Conservation (phyloP, 306 rosid species). For the Senna tora region DNA sequence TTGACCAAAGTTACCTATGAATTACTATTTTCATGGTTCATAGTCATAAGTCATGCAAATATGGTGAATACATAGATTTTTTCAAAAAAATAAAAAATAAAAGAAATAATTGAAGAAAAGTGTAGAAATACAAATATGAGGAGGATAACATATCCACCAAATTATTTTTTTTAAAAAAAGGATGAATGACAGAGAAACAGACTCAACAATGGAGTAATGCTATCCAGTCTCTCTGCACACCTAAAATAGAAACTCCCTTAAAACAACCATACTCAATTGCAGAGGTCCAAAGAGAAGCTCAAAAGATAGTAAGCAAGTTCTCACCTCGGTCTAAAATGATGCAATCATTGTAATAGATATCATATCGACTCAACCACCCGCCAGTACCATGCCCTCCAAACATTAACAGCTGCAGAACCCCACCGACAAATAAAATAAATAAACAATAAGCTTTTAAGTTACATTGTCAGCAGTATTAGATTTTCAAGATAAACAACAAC, state of each 20-base stretch:
- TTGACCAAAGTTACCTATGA: slow-evolving; percentile 7
- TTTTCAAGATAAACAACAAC: slow-evolving; percentile 18
- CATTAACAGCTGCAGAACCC: slow-evolving; percentile 69
- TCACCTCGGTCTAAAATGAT: slow-evolving; percentile 86
- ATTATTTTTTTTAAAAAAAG: not conserved
- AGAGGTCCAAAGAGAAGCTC: not conserved
- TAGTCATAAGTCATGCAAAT: not conserved
- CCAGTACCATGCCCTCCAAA: slow-evolving; percentile 99
- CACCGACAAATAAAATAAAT: slow-evolving; percentile 35
- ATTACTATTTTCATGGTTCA: slow-evolving; percentile 20
- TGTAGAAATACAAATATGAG: not conserved
- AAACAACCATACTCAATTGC: not conserved
- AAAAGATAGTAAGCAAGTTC: slow-evolving; percentile 42
- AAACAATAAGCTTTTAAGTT: slow-evolving; percentile 30
- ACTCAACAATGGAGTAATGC: not conserved
- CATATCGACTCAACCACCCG: slow-evolving; percentile 99
- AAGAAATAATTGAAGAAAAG: not conserved
- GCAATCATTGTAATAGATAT: slow-evolving; percentile 87
- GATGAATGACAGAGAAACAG: not conserved
- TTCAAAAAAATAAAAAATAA: too few relatives aligned
- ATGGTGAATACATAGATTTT: slow-evolving; percentile 14
- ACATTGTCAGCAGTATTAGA: not conserved
- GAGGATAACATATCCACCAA: not conserved
- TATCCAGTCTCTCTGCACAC: not conserved
- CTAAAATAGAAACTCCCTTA: not conserved